Evolutionary conservation across 2,329 filamentous ascomycete genomes (phyloP).

Genomic region (Hypoxylon sp.): DNA sequence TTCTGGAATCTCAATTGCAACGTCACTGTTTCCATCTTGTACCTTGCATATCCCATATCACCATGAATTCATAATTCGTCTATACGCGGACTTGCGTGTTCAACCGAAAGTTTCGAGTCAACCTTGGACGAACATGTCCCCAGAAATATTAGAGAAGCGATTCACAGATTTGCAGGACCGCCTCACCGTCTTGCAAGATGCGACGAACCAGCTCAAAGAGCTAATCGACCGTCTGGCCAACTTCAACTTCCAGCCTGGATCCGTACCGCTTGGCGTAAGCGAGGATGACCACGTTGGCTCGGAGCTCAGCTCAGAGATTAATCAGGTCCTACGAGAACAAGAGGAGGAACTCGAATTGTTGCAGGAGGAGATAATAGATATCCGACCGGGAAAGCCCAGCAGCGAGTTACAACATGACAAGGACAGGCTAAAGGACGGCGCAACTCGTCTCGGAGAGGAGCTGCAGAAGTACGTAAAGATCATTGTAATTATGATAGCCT

Average conservation of each 20-base stretch:
- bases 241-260: slow-evolving; percentile 72
- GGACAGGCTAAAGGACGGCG: slow-evolving; percentile 75
- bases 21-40: neutral
- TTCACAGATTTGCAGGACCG: slow-evolving; percentile 73
- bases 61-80: neutral
- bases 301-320: slow-evolving; percentile 86
- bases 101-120: slow-evolving; percentile 21
- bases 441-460: slow-evolving; percentile 77
- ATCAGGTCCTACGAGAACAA: slow-evolving; percentile 80
- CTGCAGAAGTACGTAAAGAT: slow-evolving; percentile 72
- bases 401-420: slow-evolving; percentile 73
- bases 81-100: slow-evolving; percentile 2
- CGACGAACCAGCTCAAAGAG: slow-evolving; percentile 68
- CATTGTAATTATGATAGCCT: slow-evolving; percentile 31
- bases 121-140: slow-evolving; percentile 61
- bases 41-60: neutral
- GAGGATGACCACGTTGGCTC: slow-evolving; percentile 70
- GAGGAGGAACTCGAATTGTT: slow-evolving; percentile 89
- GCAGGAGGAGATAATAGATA: slow-evolving; percentile 81
- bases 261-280: slow-evolving; percentile 65
- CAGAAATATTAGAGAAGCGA: slow-evolving; percentile 74
- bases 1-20: slow-evolving; percentile 22
- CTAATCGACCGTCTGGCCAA: slow-evolving; percentile 72
- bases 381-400: slow-evolving; percentile 66
- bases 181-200: slow-evolving; percentile 72